Percentiles rank a stretch among this genome's conserved stretches.
Evolutionary conservation across 2,329 filamentous ascomycete genomes (phyloP).

Genomic region (Sclerotinia subarctica): DNA sequence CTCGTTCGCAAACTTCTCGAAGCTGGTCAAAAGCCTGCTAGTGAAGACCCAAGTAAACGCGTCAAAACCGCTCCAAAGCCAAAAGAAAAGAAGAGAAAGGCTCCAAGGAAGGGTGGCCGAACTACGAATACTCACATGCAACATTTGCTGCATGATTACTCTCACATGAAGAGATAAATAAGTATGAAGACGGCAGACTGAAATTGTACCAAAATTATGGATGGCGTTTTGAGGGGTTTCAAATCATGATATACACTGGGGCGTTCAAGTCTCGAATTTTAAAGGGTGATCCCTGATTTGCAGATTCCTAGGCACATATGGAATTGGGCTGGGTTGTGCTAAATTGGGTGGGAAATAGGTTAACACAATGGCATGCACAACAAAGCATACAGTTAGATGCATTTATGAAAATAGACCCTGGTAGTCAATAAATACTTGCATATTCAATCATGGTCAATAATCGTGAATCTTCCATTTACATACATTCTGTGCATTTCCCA

Average conservation of each 20-base stretch:
- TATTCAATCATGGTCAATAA: background rate
- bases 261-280: background rate
- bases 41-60: conserved; percentile 40
- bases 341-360: background rate
- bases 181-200: background rate
- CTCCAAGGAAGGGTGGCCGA: conserved; percentile 38
- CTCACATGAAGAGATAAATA: conserved; percentile 32
- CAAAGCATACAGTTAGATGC: background rate
- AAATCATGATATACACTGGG: background rate
- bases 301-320: background rate
- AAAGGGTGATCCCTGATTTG: background rate
- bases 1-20: conserved; percentile 43
- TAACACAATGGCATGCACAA: background rate
- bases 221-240: background rate
- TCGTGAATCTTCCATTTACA: background rate
- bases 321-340: no score
- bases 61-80: conserved; percentile 38
- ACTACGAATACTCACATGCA: conserved; percentile 40
- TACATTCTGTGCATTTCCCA: no score
- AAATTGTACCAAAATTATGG: conserved; percentile 3
- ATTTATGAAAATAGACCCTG: background rate
- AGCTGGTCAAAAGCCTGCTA: conserved; percentile 40
- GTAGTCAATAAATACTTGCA: background rate
- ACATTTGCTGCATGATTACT: conserved; percentile 38
- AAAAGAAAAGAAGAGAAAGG: conserved; percentile 41